Evolutionary conservation across 2,329 filamentous ascomycete genomes (phyloP), one percentile per base, ranked within the genome.

Genomic region (Xylariaceae sp.): DNA sequence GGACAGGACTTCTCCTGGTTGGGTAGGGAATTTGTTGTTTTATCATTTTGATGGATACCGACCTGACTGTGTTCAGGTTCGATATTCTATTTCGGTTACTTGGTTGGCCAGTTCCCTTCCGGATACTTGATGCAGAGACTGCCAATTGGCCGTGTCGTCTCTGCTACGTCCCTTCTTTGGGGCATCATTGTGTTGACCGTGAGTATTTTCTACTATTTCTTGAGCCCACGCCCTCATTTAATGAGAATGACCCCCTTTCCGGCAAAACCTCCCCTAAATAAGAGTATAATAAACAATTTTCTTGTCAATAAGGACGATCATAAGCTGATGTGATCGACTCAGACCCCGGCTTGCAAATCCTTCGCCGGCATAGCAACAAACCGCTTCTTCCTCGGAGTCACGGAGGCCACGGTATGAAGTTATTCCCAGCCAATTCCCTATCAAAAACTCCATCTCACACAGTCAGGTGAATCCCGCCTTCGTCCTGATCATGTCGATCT

Each of bases 281-380:
- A 30, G 23, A 30, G 4, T 1, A 6, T 30, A 30, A 30, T 30
- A 30, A 30, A 30, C 23, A 30, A 30, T 30, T 5, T 30, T 5
- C 23, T 5, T 30, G 23, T 30, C 23, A 30, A 30, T 5, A 30
- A 30, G 15, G 3, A 35, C 6, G 11, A 45, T 56, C 9, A 3
- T 6, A 42, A 30, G 53, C 59, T 65, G 39, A 64, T 39, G 44
- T 15, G 3, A 48, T 39, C 34, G 6, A 50, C 23, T 37, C 8
- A 67, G 65, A 80, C 76, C 0, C 77, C 78, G 8, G 81, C 78
- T 44, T 82, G 80, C 64, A 78, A 76, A 50, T 81, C 79, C 60
- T 86, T 85, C 63, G 73, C 74, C 2, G 79, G 80, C 0, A 76
- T 86, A 11, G 80, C 80, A n/a, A 76, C 77, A 3, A 76, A 85